A percentile compares a stretch with the other conserved stretches of the same genome.
These are phyloP conservation scores for Annulohypoxylon maeteangense DNA, from an alignment of 495 filamentous ascomycete species.

Conservation along the genomic window DNA sequence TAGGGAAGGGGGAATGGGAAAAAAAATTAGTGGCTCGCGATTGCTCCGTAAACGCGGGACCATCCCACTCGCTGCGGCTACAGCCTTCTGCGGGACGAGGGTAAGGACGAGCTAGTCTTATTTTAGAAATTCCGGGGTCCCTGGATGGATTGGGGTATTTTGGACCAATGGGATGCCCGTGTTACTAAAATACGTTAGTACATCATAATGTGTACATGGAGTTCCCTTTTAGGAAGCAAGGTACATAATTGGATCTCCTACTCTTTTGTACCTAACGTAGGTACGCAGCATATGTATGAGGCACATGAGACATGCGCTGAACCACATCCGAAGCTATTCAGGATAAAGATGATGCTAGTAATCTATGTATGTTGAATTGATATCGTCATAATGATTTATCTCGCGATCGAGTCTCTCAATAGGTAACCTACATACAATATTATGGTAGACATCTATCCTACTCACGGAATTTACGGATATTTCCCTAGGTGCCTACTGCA, in stretches of 20 bases:
- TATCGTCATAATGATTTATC: background rate
- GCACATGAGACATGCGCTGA: conserved; percentile 7
- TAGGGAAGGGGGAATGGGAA: background rate
- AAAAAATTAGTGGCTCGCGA: conserved; percentile 37
- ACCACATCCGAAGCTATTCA: background rate
- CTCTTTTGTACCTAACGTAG: background rate
- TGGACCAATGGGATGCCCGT: conserved; percentile 19
- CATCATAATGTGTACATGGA: conserved; percentile 14
- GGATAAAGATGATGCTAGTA: background rate
- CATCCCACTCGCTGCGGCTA: conserved; percentile 40
- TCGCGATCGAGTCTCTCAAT: background rate
- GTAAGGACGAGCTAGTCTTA: conserved; percentile 21
- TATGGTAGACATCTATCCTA: background rate
- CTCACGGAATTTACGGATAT: background rate
- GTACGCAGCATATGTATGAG: background rate
- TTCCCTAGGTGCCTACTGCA: background rate
- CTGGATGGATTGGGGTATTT: conserved; percentile 14
- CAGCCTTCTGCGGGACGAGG: conserved; percentile 30
- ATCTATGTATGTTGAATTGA: background rate
- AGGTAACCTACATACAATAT: background rate
- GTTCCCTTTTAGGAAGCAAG: conserved; percentile 6
- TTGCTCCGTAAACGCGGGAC: conserved; percentile 34
- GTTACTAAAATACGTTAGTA: background rate
- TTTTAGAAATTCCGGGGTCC: conserved; percentile 38
- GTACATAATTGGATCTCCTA: conserved; percentile 1